Evolutionary conservation across 2,329 filamentous ascomycete species (phyloP), one percentile per base, ranked within the genome.

Genomic region (Didymella keratinophila): DNA sequence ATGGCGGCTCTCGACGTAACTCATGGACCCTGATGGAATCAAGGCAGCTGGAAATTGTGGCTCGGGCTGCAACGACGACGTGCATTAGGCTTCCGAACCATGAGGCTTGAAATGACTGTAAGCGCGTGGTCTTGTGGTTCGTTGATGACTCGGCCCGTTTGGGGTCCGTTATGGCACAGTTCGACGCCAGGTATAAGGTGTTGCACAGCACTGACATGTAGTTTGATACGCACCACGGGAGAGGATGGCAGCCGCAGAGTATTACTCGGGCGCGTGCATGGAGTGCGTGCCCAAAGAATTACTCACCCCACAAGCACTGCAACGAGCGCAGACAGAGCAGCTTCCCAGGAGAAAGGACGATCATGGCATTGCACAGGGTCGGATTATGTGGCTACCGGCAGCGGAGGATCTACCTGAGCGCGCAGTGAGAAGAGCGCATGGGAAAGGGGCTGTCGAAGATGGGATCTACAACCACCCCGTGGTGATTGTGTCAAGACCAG

Each of bases 401-500:
- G 63, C 68, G 44, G 62, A 72, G 27, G 66, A 72, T 20, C 44
- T 74, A 23, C 69, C 72, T 1, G 62, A 60, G 12, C 63, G 63
- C 44, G 70, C 70, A 23, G 71, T 75, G 4, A 60, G 60, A 50
- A 59, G 71, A 51, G 69, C 67, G 4, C 65, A 71, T 61, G 71
- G 74, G 16, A 74, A 74, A 49, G 72, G 71, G 23, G 57, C 66
- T 3, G 58, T 71, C 3, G 74, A 76, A 50, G 70, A 73, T 30
- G 71, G 69, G 3, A 72, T 74, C 43, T 74, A 74, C 56, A 67
- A 73, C 14, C 70, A 76, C 58, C 74, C 73, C 2, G 60, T 76
- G 9, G 71, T 76, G 12, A 58, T 76, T 2, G 59, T 75, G 16
- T 77, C 73, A 7, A 65, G 71, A 34, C 72, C 73, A 52, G 60